Evolutionary conservation across 306 rosid species (phyloP).

Genomic region (Potentilla sterilis): DNA sequence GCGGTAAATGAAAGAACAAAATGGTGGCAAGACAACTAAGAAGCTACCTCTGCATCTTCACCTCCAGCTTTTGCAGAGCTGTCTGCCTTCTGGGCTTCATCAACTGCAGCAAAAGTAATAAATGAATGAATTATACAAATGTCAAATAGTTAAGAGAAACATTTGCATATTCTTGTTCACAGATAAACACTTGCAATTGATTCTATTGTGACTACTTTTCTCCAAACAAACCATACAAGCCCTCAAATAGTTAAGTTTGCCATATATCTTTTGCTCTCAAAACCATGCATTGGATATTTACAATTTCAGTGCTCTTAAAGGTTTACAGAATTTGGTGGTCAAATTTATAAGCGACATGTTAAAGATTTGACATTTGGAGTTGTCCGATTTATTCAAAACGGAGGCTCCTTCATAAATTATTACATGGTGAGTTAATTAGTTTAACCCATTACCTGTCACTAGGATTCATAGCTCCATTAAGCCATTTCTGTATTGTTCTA

Average conservation of each 20-base stretch:
- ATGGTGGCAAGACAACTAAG: too few species aligned
- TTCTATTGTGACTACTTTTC: conserved; percentile 76
- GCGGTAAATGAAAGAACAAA: too few species aligned
- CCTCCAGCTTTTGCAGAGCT: too few species aligned
- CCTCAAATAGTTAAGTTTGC: conserved; percentile 40
- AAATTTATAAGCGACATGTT: conserved; percentile 34
- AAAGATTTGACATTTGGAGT: conserved; percentile 48
- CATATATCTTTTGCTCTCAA: not conserved
- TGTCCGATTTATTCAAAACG: conserved; percentile 42
- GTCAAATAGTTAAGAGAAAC: too few species aligned
- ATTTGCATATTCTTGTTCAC: conserved; percentile 16
- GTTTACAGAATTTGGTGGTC: conserved; percentile 49
- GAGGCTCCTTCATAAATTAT: conserved; percentile 52
- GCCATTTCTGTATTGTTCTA: not conserved
- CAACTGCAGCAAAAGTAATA: too few species aligned
- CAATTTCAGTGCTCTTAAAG: conserved; percentile 6
- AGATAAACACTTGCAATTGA: conserved; percentile 92
- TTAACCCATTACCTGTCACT: not conserved
- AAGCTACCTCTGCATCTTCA: too few species aligned
- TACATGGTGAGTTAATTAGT: conserved; percentile 39
- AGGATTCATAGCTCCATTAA: not conserved
- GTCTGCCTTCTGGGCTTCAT: too few species aligned
- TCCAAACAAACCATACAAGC: conserved; percentile 79
- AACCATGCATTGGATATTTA: not conserved
- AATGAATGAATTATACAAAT: too few species aligned